Evolutionary conservation across 2,329 filamentous ascomycete genomes (phyloP).

Genomic region (Apiospora hydei): DNA sequence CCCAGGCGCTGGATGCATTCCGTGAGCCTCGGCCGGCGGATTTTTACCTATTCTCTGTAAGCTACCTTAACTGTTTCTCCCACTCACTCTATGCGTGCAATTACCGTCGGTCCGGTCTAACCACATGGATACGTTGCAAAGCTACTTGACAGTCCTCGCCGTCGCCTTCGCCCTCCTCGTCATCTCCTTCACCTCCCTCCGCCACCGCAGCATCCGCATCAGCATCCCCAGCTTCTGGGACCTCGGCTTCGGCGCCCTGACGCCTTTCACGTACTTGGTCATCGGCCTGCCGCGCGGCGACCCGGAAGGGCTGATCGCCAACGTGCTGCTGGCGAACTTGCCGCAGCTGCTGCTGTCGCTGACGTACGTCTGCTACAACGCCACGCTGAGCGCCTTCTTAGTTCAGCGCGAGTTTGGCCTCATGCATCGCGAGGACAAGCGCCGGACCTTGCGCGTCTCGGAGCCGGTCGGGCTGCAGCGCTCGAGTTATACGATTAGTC

Average conservation of each 20-base stretch:
- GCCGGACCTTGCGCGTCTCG: constrained; percentile 51
- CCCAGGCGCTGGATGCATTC: neutral
- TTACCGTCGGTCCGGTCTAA: neutral
- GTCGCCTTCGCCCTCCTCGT: constrained; percentile 28
- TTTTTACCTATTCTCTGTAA: neutral
- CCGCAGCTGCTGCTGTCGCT: constrained; percentile 55
- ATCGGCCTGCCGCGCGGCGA: constrained; percentile 37
- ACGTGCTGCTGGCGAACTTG: constrained; percentile 52
- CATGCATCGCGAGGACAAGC: constrained; percentile 38
- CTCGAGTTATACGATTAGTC: constrained; percentile 51
- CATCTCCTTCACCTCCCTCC: constrained; percentile 29
- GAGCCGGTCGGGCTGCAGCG: constrained; percentile 49
- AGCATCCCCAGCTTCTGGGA: constrained; percentile 35
- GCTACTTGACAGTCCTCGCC: constrained; percentile 28
- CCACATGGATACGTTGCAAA: neutral
- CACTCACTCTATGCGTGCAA: too few relatives aligned
- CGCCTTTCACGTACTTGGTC: constrained; percentile 38
- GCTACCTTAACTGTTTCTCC: neutral
- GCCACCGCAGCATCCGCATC: constrained; percentile 29
- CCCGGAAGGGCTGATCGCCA: constrained; percentile 40
- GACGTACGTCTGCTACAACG: constrained; percentile 54
- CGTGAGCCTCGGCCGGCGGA: neutral
- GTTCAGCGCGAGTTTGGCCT: constrained; percentile 54
- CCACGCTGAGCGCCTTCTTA: constrained; percentile 54
- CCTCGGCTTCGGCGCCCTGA: constrained; percentile 41